Conservation (phyloP, 2,329 filamentous ascomycete genomes). For the Monilinia polystroma region DNA sequence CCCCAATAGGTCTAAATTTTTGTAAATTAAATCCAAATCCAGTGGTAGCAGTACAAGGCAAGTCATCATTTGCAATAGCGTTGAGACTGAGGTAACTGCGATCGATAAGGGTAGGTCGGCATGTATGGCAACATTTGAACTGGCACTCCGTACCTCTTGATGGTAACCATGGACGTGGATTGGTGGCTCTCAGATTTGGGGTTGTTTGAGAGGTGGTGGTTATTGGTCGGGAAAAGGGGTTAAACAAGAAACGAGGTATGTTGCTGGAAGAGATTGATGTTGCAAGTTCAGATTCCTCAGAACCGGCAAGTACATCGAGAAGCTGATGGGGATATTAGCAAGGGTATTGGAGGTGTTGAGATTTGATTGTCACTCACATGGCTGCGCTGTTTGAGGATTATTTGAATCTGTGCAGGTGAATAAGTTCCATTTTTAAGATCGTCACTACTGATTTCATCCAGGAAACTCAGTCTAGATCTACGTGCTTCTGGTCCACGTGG, state of each 20-base stretch:
- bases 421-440: constrained; percentile 46
- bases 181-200: neutral
- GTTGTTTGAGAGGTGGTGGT: constrained; percentile 11
- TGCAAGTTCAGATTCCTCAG: neutral
- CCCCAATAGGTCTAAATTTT: constrained; percentile 44
- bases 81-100: constrained; percentile 52
- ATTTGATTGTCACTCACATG: constrained; percentile 43
- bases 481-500: constrained; percentile 34
- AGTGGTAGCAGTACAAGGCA: constrained; percentile 50
- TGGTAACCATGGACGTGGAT: constrained; percentile 43
- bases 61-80: constrained; percentile 50
- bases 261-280: constrained; percentile 1
- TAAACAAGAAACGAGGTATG: constrained; percentile 14
- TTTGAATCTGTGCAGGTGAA: constrained; percentile 48
- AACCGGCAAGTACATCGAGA: constrained; percentile 12
- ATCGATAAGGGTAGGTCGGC: constrained; percentile 47
- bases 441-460: constrained; percentile 45
- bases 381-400: constrained; percentile 51
- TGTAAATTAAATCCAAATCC: constrained; percentile 53
- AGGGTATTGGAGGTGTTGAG: neutral
- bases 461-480: constrained; percentile 30
- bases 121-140: constrained; percentile 51
- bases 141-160: constrained; percentile 47
- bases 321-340: constrained; percentile 9
- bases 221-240: constrained; percentile 14